Evolutionary conservation across 345 rosid species (phyloP), one percentile per base, ranked within the genome.

Genomic region (Ceriops tagal): DNA sequence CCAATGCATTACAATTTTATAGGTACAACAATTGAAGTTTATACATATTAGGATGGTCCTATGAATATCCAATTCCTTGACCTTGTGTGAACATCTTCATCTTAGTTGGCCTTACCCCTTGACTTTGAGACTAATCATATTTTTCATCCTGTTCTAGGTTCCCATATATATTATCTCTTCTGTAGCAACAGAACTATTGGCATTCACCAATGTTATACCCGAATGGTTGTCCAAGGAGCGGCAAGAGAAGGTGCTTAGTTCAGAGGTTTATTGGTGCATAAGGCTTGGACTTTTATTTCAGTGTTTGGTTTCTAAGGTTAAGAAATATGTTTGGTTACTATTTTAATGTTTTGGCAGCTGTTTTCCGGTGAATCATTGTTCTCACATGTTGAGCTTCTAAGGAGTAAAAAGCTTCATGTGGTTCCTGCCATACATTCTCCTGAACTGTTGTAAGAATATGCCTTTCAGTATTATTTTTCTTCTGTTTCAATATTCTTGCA

Each of bases 141-240:
- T 32, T 35, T 62, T 51, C 64, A 30, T 70, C 49, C 6, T 66
- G 37, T 5, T 69, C 52, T 79, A 93, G 98, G 91, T 91, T 77
- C 97, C 98, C 51, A 78, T 93, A 35, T 85, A 82, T 75, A 62
- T 91, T 34, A 78, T 93, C 77, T 93, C 96, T 75, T 84, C 89
- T 43, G 71, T 84, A 56, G 98, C 92, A 31, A 87, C 82, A 81
- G 96, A 93, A 80, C 73, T 91, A 66, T 72, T 93, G 83, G 87
- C 93, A 32, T 89, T 77, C 77, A 73, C 87, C 61, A 88, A 85
- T 69, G 77, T 82, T 39, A 75, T 93, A 74, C 97, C 97, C 28
- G 96, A 93, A 79, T 91, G 97, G 97, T 69, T 93, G 28, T 89
- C 95, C 76, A 78, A 85, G 76, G 80, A 82, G 68, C 85, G 89